Evolutionary conservation across 306 rosid species (phyloP), one percentile per base, ranked within the genome.

Genomic region (Acacia crassicarpa): DNA sequence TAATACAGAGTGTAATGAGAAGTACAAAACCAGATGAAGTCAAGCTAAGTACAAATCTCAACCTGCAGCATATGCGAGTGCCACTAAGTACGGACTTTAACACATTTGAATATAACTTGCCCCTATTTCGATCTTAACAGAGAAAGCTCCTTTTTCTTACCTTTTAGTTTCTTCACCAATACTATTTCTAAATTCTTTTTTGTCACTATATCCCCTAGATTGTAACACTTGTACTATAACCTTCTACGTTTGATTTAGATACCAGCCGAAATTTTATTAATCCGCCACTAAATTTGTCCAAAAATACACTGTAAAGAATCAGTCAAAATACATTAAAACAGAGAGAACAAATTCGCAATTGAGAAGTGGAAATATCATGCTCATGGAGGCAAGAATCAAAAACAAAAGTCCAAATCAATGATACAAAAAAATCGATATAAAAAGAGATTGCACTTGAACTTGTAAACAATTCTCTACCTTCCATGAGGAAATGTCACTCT

Each of bases 171-270:
- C n/a, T n/a, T 23, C 65, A 23, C 65, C 32, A 58, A n/a, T 3
- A 58, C 4, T 58, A 58, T 9, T 58, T 58, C 5, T 98, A 8
- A 56, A 56, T 56, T 56, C 27, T 56, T 8, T 22, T n/a, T 12
- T 56, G 1, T 56, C 9, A 22, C 63, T 8, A 9, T 30, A 56
- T 7, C 63, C 3, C 63, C 8, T n/a, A 56, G n/a, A n/a, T 56
- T 6, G 27, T 7, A 20, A 54, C 3, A 22, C 13, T 56, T 19
- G 8, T 56, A 56, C 63, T n/a, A 30, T 56, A 1, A 20, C 27
- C 27, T 27, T 0, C 33, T 56, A 58, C 2, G 32, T 8, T 58
- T 58, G 30, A 58, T 58, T 22, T 32, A 58, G 13, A 58, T 22
- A 22, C 65, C 25, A 22, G 30, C 27, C 14, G 22, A 58, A 58